These are phyloP conservation scores for Sporisorium sorghi DNA, from an alignment of 1,284 basidiomycete genomes.

Conservation along the genomic window DNA sequence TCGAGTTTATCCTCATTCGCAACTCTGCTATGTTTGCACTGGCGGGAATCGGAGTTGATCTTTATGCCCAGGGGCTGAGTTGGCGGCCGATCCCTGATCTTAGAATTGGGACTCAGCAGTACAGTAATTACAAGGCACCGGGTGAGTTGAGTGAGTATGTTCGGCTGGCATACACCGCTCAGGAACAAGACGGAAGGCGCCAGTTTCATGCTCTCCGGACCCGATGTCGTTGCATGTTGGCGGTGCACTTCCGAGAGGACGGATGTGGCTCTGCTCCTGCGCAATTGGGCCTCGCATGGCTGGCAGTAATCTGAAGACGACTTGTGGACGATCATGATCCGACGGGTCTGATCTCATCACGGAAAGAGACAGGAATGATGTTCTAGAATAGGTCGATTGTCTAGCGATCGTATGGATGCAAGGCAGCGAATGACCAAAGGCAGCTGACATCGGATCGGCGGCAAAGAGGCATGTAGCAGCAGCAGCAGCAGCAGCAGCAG, in stretches of 20 bases:
- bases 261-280: no score
- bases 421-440: neutral
- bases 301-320: no score
- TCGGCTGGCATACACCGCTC: conserved; percentile 24
- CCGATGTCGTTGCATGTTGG: no score
- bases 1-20: conserved; percentile 17
- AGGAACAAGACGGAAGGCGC: conserved; percentile 12
- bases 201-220: neutral
- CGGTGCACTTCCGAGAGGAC: no score
- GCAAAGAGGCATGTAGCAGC: neutral
- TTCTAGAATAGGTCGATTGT: neutral
- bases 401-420: neutral
- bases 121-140: no score
- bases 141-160: no score
- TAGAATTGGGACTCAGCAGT: neutral
- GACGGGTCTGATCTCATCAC: neutral
- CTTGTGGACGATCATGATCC: neutral
- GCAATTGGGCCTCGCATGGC: no score
- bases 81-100: neutral
- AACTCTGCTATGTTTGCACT: conserved; percentile 11
- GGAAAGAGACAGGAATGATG: neutral
- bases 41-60: conserved; percentile 8
- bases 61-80: neutral
- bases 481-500: neutral
- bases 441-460: neutral